These are phyloP conservation scores for Suhomyces kilbournensis DNA, from an alignment of 805 yeast species.

Conservation along the genomic window DNA sequence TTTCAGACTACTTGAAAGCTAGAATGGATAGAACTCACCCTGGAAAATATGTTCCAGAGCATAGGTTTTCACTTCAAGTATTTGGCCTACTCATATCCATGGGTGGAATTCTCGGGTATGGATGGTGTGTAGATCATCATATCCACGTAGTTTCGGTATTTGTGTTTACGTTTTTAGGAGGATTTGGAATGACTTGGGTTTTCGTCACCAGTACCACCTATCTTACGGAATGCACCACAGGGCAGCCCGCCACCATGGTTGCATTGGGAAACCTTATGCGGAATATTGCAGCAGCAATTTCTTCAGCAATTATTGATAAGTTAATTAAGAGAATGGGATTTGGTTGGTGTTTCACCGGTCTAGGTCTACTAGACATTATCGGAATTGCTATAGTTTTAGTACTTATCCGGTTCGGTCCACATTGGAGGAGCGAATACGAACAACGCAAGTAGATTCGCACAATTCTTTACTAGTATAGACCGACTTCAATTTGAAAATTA, in stretches of 20 bases:
- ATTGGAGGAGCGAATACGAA: slow-evolving; percentile 20
- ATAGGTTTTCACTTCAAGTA: slow-evolving; percentile 42
- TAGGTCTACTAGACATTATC: slow-evolving; percentile 31
- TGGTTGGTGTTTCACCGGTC: slow-evolving; percentile 56
- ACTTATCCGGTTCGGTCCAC: slow-evolving; percentile 20
- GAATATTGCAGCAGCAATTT: slow-evolving; percentile 52
- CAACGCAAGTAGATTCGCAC: neutral
- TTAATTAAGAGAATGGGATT: slow-evolving; percentile 36
- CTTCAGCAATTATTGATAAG: slow-evolving; percentile 45
- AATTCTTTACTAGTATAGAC: neutral
- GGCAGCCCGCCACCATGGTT: slow-evolving; percentile 51
- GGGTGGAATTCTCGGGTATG: slow-evolving; percentile 48
- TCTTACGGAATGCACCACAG: slow-evolving; percentile 47
- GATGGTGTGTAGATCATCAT: slow-evolving; percentile 47
- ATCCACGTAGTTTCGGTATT: slow-evolving; percentile 39
- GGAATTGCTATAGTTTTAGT: slow-evolving; percentile 16
- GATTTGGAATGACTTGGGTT: slow-evolving; percentile 57
- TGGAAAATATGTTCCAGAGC: slow-evolving; percentile 43
- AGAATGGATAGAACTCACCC: slow-evolving; percentile 23
- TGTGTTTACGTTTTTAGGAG: slow-evolving; percentile 44
- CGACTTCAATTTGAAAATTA: neutral
- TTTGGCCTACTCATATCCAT: slow-evolving; percentile 43
- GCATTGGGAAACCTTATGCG: slow-evolving; percentile 54
- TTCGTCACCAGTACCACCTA: slow-evolving; percentile 53
- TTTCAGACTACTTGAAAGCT: slow-evolving; percentile 40